Percentiles rank a stretch among this genome's conserved stretches.
These are phyloP conservation scores for Epichloe hybrida DNA, from an alignment of 2,329 filamentous ascomycete genomes.

Conservation along the genomic window DNA sequence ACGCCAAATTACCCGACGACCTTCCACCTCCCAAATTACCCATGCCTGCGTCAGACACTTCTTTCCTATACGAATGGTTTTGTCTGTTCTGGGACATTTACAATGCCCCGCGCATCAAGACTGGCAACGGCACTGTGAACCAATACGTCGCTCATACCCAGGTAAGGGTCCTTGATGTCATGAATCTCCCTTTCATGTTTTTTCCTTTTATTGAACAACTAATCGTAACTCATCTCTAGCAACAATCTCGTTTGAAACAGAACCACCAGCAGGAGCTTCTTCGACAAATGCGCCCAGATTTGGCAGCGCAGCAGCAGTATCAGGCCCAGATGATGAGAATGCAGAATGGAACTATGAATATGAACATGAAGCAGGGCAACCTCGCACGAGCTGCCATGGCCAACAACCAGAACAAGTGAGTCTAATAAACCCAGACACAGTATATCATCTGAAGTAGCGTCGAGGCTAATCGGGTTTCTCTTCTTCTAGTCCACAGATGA, in stretches of 20 bases:
- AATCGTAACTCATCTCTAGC: constrained; percentile 22
- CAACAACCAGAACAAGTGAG: constrained; percentile 62
- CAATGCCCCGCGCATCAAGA: constrained; percentile 63
- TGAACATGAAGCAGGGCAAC: constrained; percentile 45
- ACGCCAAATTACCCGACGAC: constrained; percentile 63
- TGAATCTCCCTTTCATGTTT: not conserved
- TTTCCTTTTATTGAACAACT: not conserved
- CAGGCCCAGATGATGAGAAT: constrained; percentile 56
- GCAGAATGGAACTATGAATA: constrained; percentile 46
- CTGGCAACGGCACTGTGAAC: constrained; percentile 47
- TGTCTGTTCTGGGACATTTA: constrained; percentile 95
- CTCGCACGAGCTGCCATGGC: constrained; percentile 65
- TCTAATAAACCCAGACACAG: constrained; percentile 6
- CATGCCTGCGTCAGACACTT: constrained; percentile 51
- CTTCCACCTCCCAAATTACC: constrained; percentile 63
- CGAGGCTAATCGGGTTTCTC: not conserved
- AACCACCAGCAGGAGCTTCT: constrained; percentile 66
- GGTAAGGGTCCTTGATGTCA: constrained; percentile 33
- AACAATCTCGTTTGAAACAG: constrained; percentile 60
- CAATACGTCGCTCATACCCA: constrained; percentile 75
- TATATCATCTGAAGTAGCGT: not conserved
- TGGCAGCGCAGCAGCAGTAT: constrained; percentile 41
- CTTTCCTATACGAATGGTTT: constrained; percentile 97
- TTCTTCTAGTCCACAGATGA: constrained; percentile 49
- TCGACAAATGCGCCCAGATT: constrained; percentile 53